Evolutionary conservation across 768 basidiomycete genomes (phyloP).

Genomic region (Megacollybia marginata): DNA sequence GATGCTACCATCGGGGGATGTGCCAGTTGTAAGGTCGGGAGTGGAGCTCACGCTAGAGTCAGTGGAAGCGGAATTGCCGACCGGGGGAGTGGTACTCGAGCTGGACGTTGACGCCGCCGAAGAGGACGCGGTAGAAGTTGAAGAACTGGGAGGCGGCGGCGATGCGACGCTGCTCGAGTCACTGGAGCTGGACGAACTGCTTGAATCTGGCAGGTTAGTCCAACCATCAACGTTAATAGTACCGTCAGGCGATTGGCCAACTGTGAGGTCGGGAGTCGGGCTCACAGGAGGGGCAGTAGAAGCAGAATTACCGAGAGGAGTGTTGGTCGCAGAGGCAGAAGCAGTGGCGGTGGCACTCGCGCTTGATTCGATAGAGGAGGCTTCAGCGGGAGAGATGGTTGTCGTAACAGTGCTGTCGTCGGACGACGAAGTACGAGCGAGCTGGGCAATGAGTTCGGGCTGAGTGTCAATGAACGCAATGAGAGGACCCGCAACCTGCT

Average conservation of each 20-base stretch:
- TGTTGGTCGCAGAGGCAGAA: constrained; percentile 13
- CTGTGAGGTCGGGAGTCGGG: constrained; percentile 25
- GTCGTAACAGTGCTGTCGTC: constrained; percentile 16
- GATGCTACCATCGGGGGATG: constrained; percentile 31
- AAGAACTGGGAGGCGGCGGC: too few species aligned
- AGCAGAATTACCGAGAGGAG: constrained; percentile 12
- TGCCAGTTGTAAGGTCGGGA: constrained; percentile 33
- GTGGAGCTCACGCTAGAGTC: constrained; percentile 14
- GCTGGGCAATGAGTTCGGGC: constrained; percentile 41
- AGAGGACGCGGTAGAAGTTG: too few species aligned
- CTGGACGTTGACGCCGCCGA: too few species aligned
- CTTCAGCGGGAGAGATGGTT: constrained; percentile 26
- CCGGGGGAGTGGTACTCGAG: constrained; percentile 9
- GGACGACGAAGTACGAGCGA: constrained; percentile 27
- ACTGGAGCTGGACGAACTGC: too few species aligned
- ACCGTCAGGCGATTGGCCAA: constrained; percentile 35
- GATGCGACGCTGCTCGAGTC: too few species aligned
- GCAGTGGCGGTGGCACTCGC: constrained; percentile 10
- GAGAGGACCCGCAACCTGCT: constrained; percentile 65
- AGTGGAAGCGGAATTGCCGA: constrained; percentile 11
- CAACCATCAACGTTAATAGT: constrained; percentile 41
- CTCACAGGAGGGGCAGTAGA: constrained; percentile 13
- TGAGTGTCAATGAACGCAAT: constrained; percentile 59
- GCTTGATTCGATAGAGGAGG: constrained; percentile 24
- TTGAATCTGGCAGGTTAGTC: constrained; percentile 9